These are phyloP conservation scores for Canavalia ensiformis DNA, from an alignment of 306 rosid species.

Conservation along the genomic window DNA sequence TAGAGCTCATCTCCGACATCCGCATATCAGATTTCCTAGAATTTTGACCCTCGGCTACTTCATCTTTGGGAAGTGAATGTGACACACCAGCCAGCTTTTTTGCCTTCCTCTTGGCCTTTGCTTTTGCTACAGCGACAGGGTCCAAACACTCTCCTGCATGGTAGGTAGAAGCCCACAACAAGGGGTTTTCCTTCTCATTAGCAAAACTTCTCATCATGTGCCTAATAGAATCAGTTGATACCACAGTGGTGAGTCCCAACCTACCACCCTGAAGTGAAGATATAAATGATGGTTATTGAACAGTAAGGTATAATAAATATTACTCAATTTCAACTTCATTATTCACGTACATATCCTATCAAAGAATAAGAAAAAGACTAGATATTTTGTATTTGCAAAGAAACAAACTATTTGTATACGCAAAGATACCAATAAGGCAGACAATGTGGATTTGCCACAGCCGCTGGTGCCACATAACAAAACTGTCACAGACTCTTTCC, in stretches of 20 bases:
- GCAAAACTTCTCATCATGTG: slow-evolving; percentile 99
- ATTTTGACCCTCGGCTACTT: slow-evolving; percentile 52
- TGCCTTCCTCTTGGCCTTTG: slow-evolving; percentile 82
- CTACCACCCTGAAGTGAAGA: slow-evolving; percentile 79
- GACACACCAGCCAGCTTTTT: slow-evolving; percentile 76
- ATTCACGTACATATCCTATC: slow-evolving; percentile 34
- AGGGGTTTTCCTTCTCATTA: slow-evolving; percentile 88
- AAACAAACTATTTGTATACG: slow-evolving; percentile 40
- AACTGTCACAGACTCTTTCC: slow-evolving; percentile 93
- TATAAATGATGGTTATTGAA: slow-evolving; percentile 44
- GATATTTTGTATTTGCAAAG: slow-evolving; percentile 42
- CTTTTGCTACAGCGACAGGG: slow-evolving; percentile 88
- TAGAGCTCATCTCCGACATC: slow-evolving; percentile 49
- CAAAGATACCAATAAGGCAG: slow-evolving; percentile 88
- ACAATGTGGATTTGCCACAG: slow-evolving; percentile 97
- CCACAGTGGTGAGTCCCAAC: slow-evolving; percentile 93
- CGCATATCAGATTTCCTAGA: slow-evolving; percentile 58
- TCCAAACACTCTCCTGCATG: slow-evolving; percentile 99
- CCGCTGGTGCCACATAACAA: slow-evolving; percentile 97
- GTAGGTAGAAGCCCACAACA: slow-evolving; percentile 97
- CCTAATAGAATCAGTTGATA: slow-evolving; percentile 94
- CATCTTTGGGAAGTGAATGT: slow-evolving; percentile 63
- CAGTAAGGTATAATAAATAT: slow-evolving; percentile 13
- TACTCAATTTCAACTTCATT: slow-evolving; percentile 35
- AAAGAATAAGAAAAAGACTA: slow-evolving; percentile 44